Evolutionary conservation across 2,329 filamentous ascomycete species (phyloP), one percentile per base, ranked within the genome.

Genomic region (Clarireedia sp.): DNA sequence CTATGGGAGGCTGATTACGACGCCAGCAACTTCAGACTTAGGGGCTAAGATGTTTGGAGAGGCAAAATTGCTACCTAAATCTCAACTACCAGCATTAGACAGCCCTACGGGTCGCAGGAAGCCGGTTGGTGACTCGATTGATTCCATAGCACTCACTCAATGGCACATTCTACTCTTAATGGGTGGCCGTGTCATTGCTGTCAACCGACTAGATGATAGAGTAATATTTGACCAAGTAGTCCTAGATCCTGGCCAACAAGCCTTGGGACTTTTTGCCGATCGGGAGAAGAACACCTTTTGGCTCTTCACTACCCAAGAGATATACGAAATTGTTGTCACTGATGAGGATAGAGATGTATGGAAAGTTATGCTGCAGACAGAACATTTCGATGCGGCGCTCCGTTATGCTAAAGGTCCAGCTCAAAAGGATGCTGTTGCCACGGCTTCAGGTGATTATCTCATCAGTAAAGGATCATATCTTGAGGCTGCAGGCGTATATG

Each of bases 201-300:
- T 89, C 58, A 97, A 97, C 67, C 82, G 90, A 33, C 78, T 99
- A 47, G 94, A 91, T 41, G 90, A 92, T 26, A 82, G 85, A 51
- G 77, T 92, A 48, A 87, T 96, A 1, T 95, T 94, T 63, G 89
- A 96, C 68, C 90, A 97, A 70, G 78, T 85, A 21, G 86, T 99
- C 4, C 76, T 97, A 14, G 87, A 92, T 54, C 79, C 83, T 4
- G 88, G 87, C 0, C 88, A 96, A 64, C 85, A 79, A 64, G 83
- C 86, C 4, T 75, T 99, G n/a, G 90, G 89, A 0, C 79, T 99
- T 17, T 86, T 90, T 50, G 85, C 92, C 8, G 94, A 99, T 70
- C 80, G 87, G 58, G 92, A 94, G 70, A 96, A 96, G 75, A 95
- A 92, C 66, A 99, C 94, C 0, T 96, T 92, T 68, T 99, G 95